phyloP scores from a whole-genome alignment of 2,329 filamentous ascomycete species.

The Cladorrhinum sp. region DNA sequence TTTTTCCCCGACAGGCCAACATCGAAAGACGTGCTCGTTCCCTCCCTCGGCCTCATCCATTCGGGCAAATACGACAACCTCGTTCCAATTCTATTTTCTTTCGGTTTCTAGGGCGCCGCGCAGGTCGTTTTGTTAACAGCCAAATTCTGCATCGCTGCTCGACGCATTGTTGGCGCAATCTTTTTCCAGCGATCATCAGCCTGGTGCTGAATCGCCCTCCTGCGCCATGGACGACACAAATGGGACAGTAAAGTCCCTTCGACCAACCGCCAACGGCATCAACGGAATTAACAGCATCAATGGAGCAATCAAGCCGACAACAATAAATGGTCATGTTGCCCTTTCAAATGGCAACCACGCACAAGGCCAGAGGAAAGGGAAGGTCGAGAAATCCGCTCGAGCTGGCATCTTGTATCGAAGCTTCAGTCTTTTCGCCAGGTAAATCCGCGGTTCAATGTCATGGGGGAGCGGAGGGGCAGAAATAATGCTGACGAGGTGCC shows the following conservation, averaged over 20 bases:
- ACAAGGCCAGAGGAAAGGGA: conserved; percentile 30
- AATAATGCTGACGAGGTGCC: conserved; percentile 16
- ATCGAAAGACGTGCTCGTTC: background rate
- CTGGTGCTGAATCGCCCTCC: conserved; percentile 24
- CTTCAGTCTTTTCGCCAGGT: conserved; percentile 55
- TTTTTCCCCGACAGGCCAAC: background rate
- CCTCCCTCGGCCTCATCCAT: background rate
- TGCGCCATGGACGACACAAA: conserved; percentile 26
- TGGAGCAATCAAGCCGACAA: conserved; percentile 28
- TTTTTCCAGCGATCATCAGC: conserved; percentile 19
- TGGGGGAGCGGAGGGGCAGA: background rate
- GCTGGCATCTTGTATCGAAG: conserved; percentile 37
- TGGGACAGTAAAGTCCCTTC: conserved; percentile 20
- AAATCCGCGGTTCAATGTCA: conserved; percentile 24
- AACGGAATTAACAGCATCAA: conserved; percentile 31
- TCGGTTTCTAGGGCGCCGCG: background rate
- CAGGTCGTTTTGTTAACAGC: background rate
- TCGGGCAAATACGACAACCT: background rate
- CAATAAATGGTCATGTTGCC: conserved; percentile 38
- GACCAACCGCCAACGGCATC: conserved; percentile 22
- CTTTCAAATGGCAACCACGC: background rate
- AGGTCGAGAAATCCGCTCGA: conserved; percentile 21
- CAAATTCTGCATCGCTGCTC: background rate
- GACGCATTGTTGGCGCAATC: conserved; percentile 11
- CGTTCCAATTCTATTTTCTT: background rate